Evolutionary conservation across 768 basidiomycete genomes (phyloP), one percentile per base, ranked within the genome.

Genomic region (Russula earlei): DNA sequence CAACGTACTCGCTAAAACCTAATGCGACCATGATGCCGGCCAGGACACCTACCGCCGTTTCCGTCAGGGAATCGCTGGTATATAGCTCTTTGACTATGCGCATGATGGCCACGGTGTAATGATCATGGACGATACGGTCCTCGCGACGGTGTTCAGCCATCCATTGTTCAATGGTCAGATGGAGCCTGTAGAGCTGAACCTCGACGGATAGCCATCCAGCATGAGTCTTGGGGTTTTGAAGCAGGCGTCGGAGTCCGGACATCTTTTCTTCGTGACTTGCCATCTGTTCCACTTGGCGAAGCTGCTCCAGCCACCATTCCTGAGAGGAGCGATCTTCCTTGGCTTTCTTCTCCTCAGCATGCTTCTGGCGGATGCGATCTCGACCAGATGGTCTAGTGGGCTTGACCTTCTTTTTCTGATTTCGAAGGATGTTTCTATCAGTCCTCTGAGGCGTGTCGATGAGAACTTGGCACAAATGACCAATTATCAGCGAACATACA

Each of bases 121-220:
- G 66, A 62, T 86, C 82, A 43, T 75, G 71, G 24, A 73, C 67
- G 12, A 61, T 49, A 7, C 65, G 46, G 1, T 70, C 67, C 8
- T 77, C 76, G 5, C 65, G 69, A 10, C 69, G 65, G 1, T 69
- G 52, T 48, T 80, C 73, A 34, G 72, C 72, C 36, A 80, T 73
- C 85, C 85, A 87, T 31, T 63, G 59, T 36, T 64, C 63, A 33
- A 85, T 67, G 49, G 76, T 69, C 5, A 83, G 71, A 57, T 86
- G 72, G 38, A 86, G 62, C 1, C 68, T 70, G 62, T 75, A 85
- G 3, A 85, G 64, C 1, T 70, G 70, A 56, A 81, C 69, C 63
- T 86, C 82, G 8, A 74, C 67, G 0, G 68, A 68, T n/a, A 83
- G 69, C 59, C 70, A 68, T 0, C 72, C 72, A 29, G 77, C 74